Base-by-base conservation (phyloP, 1,284 basidiomycete genomes). In the Mycosarcoma maydis region DNA sequence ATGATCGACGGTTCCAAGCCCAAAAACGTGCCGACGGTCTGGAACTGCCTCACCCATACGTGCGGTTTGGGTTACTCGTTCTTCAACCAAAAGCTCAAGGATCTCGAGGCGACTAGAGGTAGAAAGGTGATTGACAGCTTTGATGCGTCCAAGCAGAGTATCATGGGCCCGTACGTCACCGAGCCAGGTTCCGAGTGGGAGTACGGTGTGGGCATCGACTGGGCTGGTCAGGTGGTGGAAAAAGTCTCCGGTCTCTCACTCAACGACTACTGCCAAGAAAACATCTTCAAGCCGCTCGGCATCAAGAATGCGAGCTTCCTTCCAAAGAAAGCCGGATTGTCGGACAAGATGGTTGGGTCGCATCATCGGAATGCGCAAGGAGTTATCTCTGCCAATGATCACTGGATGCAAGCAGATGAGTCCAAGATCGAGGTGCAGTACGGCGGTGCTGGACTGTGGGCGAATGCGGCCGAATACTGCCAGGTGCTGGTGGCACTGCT, bases 261-360 rank as follows among this genome's bases (percentile, higher is more conserved):
- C 11, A 59, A 77, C 30, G 58, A 59, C 23, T 77, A 77, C 44
- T 69, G 66, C 40, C 61, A 73, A 46, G 41, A 75, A 33, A 46
- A 75, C 50, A 76, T 77, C 44, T 77, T 77, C 33, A 44, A 60
- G 27, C 75, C 76, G 2, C 53, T 77, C 7, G 75, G 75, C 26
- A 71, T 74, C 55, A 66, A 61, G 52, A 41, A 64, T 23, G 44
- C 67, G 5, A 59, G 48, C 39, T 76, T 70, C 64, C 46, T 65
- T 0, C 60, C 62, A 24, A 29, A 66, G 22, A n/a, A 19, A 0
- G 48, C 62, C 4, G 62, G 61, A 4, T 41, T 65, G 2, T 34
- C 52, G 41, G 46, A 67, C 49, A 42, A 60, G 43, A 36, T 75
- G n/a, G 59, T 56, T 9, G 40, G 56, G 20, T 66, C 71, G 37